Conservation (phyloP, 1,284 basidiomycete genomes). For the Puccinia polysora region DNA sequence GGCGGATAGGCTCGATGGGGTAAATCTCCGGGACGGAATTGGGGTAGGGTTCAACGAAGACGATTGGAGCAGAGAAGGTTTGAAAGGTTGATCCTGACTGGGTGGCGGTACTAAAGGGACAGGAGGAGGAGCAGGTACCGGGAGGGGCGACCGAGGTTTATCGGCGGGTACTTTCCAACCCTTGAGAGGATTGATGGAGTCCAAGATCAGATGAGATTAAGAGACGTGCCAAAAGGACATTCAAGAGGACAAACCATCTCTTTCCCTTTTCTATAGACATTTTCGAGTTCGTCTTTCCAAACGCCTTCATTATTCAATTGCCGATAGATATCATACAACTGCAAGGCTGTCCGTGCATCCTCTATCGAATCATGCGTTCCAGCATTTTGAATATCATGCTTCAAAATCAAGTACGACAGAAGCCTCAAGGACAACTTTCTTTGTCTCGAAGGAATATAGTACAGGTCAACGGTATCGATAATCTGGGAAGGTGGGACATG, state of each 20-base stretch:
- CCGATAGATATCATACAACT: slow-evolving; percentile 78
- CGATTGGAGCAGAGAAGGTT: background rate
- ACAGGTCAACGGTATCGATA: slow-evolving; percentile 93
- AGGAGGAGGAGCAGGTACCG: slow-evolving; percentile 11
- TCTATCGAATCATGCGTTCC: slow-evolving; percentile 83
- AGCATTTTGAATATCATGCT: slow-evolving; percentile 84
- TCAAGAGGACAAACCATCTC: slow-evolving; percentile 29
- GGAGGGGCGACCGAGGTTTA: slow-evolving; percentile 11
- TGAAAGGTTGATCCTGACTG: background rate
- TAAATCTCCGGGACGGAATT: slow-evolving; percentile 3
- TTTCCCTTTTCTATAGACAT: slow-evolving; percentile 59
- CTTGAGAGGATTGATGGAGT: background rate
- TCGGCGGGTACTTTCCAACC: slow-evolving; percentile 37
- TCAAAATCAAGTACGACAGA: slow-evolving; percentile 84
- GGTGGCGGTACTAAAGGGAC: background rate
- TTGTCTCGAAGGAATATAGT: slow-evolving; percentile 73
- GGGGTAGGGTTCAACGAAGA: background rate
- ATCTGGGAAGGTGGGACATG: slow-evolving; percentile 92
- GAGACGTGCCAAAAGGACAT: background rate
- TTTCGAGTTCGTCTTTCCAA: slow-evolving; percentile 83
- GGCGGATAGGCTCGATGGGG: slow-evolving; percentile 14
- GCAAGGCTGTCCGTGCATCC: slow-evolving; percentile 82
- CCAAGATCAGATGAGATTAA: background rate
- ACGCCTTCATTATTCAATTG: slow-evolving; percentile 69
- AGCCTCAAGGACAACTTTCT: slow-evolving; percentile 88